Evolutionary conservation across 345 rosid genomes (phyloP), one percentile per base, ranked within the genome.

Genomic region (Eucalyptus microcorys): DNA sequence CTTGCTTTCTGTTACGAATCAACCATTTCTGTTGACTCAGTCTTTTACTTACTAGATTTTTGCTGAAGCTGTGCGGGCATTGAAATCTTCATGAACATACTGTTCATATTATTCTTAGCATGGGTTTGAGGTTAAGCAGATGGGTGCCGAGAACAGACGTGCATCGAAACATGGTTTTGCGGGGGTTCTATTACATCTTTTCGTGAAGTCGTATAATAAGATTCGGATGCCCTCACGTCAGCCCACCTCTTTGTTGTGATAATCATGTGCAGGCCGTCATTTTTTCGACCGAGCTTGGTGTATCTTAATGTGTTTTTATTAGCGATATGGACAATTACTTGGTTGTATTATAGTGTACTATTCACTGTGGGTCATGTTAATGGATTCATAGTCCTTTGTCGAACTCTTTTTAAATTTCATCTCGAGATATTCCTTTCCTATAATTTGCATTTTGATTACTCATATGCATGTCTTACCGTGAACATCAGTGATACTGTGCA

Each of bases 31-130:
- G 50, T 43, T 92, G 90, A 87, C 66, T 47, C n/a, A 32, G 86
- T 40, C 57, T 14, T 90, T 13, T 71, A 64, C 52, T 49, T 83
- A 68, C 13, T 88, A 94, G 95, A 89, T 93, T 64, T 93, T 94
- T 92, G 93, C 93, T 80, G 93, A 93, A 0, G 94, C 94, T 1
- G 83, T 94, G 40, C 91, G 87, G 89, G 94, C 93, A 87, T 85
- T 91, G 91, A 93, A 90, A 87, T 93, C 88, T 59, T 85, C 89
- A 7, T 91, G 92, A 93, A 49, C 83, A 71, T 1, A 34, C 83
- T 19, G 47, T 37, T 9, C 26, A 71, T 71, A 0, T 2, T 71
- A 10, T 71, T 37, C 83, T 43, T 71, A 71, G 45, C 12, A 43
- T 37, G 83, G 24, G 43, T 34, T 19, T 0, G 14, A 71, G 81